Evolutionary conservation across 1,284 basidiomycete genomes (phyloP), one percentile per base, ranked within the genome.

Genomic region (Hymenochaete sp.): DNA sequence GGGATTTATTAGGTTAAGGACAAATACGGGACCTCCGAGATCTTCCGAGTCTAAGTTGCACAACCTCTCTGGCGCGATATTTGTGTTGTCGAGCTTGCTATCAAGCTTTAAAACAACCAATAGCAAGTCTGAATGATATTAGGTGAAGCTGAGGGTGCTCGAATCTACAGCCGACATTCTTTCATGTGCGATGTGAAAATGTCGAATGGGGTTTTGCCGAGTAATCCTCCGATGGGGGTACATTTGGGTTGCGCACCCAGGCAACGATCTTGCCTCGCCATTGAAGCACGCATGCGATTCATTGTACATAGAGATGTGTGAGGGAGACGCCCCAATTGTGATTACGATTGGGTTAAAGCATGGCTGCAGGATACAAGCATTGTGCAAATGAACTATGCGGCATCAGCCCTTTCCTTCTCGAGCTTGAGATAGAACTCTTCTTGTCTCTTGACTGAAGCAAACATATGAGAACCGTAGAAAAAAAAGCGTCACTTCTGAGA

Each of bases 361-460:
- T 13, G 21, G n/a, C n/a, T n/a, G n/a, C n/a, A n/a, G n/a, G n/a
- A n/a, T n/a, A n/a, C n/a, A n/a, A n/a, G n/a, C n/a, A n/a, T n/a
- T n/a, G n/a, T n/a, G n/a, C n/a, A n/a, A n/a, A 22, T 26, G 22
- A 22, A 28, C 37, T 25, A 49, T 45, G 69, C 61, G 63, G 65
- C 56, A 57, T 82, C 57, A 75, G 39, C 44, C 26, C 66, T 68
- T 60, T 77, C 70, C 59, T 70, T 75, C 71, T 91, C 87, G 49
- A 89, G 72, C 63, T 79, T 87, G 59, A 89, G 67, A 67, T 92
- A 92, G 67, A 71, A 89, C 58, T 76, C 78, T 66, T 92, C 88
- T 61, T 87, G 82, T 50, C 70, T 72, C 59, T 81, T 79, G 47
- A 88, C 88, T 92, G 59, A 21, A 56, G 51, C 26, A 29, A 21